Percentiles rank a stretch among this genome's conserved stretches.
Evolutionary conservation across 306 rosid species (phyloP).

Genomic region (Castanea sativa): DNA sequence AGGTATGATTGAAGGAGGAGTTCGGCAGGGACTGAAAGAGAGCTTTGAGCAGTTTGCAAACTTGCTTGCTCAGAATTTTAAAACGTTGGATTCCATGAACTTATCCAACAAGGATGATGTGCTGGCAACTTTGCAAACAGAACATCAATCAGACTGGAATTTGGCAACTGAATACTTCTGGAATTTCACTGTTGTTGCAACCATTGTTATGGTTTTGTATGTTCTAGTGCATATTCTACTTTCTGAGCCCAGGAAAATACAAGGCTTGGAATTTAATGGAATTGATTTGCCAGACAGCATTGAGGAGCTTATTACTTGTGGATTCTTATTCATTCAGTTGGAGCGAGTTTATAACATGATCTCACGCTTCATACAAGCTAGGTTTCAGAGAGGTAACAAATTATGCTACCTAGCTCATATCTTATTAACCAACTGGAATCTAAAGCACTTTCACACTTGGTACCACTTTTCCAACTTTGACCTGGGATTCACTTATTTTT

Average conservation of each 20-base stretch:
- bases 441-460: background rate
- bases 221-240: slow-evolving; percentile 55
- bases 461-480: slow-evolving; percentile 10
- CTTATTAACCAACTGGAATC: slow-evolving; percentile 9
- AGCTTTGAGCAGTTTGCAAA: slow-evolving; percentile 52
- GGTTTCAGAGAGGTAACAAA: slow-evolving; percentile 60
- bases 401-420: background rate
- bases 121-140: slow-evolving; percentile 48
- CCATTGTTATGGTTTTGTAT: slow-evolving; percentile 52
- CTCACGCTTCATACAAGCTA: slow-evolving; percentile 69
- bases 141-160: slow-evolving; percentile 56
- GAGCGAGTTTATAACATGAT: slow-evolving; percentile 64
- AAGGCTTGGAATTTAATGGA: slow-evolving; percentile 75
- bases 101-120: slow-evolving; percentile 51
- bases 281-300: slow-evolving; percentile 83
- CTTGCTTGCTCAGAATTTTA: slow-evolving; percentile 48
- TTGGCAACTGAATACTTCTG: slow-evolving; percentile 60
- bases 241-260: slow-evolving; percentile 44
- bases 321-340: slow-evolving; percentile 57
- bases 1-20: slow-evolving; percentile 75
- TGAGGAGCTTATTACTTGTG: slow-evolving; percentile 73
- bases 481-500: slow-evolving; percentile 13
- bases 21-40: slow-evolving; percentile 70
- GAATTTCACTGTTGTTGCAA: slow-evolving; percentile 57
- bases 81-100: slow-evolving; percentile 34